Percentiles rank a stretch among this genome's conserved stretches.
These are phyloP conservation scores for Penicillium sp. DNA, from an alignment of 2,329 filamentous ascomycete genomes.

Conservation along the genomic window DNA sequence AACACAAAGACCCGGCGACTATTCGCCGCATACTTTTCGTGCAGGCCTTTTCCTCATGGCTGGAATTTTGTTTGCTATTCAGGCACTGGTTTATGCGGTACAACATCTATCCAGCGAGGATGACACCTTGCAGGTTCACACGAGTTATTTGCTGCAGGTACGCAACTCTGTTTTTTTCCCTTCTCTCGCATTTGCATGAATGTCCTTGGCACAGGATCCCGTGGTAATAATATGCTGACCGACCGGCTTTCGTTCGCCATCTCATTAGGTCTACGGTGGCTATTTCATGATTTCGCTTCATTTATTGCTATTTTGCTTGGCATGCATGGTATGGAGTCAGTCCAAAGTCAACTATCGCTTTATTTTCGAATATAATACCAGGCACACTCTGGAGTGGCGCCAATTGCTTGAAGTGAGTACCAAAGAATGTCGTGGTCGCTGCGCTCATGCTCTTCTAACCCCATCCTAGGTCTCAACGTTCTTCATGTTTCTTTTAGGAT, in stretches of 20 bases:
- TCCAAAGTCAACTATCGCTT: slow-evolving; percentile 94
- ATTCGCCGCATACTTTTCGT: slow-evolving; percentile 54
- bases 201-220: too few species aligned
- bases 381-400: slow-evolving; percentile 82
- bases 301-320: slow-evolving; percentile 75
- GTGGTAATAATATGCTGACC: too few species aligned
- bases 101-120: slow-evolving; percentile 49
- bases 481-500: slow-evolving; percentile 66
- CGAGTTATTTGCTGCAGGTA: slow-evolving; percentile 64
- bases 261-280: slow-evolving; percentile 71
- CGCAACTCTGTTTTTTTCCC: slow-evolving; percentile 14
- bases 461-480: slow-evolving; percentile 65
- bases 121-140: slow-evolving; percentile 45
- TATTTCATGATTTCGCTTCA: slow-evolving; percentile 81
- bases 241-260: too few species aligned
- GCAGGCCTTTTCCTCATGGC: slow-evolving; percentile 63
- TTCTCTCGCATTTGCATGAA: too few species aligned
- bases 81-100: slow-evolving; percentile 58
- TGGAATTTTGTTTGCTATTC: slow-evolving; percentile 59
- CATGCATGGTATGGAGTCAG: slow-evolving; percentile 74
- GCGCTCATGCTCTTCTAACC: slow-evolving; percentile 13
- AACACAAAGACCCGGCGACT: slow-evolving; percentile 53
- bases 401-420: slow-evolving; percentile 64
- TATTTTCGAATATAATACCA: slow-evolving; percentile 90
- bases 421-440: neutral